A percentile compares a stretch with the other conserved stretches of the same genome.
Conservation (phyloP, 2,329 filamentous ascomycete genomes). For the Alternaria triticimaculans region DNA sequence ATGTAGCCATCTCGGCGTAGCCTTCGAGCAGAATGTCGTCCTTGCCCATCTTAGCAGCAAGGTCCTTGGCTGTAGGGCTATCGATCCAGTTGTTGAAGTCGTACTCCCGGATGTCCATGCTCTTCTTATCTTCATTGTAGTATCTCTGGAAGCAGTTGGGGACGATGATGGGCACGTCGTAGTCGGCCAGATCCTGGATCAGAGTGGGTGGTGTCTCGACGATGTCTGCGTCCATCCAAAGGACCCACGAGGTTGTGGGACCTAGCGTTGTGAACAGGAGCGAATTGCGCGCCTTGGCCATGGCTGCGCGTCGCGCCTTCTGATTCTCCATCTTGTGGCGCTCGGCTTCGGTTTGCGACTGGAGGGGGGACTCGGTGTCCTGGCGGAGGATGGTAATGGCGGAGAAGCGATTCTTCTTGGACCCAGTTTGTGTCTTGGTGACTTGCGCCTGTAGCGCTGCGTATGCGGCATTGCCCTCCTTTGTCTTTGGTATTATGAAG, state of each 20-base stretch:
- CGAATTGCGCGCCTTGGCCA: constrained; percentile 93
- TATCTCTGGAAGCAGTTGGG: constrained; percentile 96
- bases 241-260: constrained; percentile 89
- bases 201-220: constrained; percentile 83
- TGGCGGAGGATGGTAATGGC: constrained; percentile 94
- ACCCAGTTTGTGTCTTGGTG: constrained; percentile 81
- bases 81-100: constrained; percentile 99
- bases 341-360: constrained; percentile 83
- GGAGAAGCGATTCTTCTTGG: constrained; percentile 83
- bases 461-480: constrained; percentile 88
- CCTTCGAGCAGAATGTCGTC: constrained; percentile 95
- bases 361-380: constrained; percentile 84
- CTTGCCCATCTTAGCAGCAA: constrained; percentile 80
- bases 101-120: constrained; percentile 80
- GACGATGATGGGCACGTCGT: constrained; percentile 89
- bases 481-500: constrained; percentile 94
- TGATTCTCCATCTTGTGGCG: constrained; percentile 92
- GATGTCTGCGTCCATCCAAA: constrained; percentile 95
- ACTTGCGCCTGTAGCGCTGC: constrained; percentile 83
- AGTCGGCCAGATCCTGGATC: constrained; percentile 88
- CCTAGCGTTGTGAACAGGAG: constrained; percentile 94
- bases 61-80: constrained; percentile 75
- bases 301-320: constrained; percentile 82
- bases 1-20: constrained; percentile 91
- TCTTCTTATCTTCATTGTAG: constrained; percentile 70